These are phyloP conservation scores for Sordariomycetes sp. DNA, from an alignment of 2,329 filamentous ascomycete species.

Conservation along the genomic window DNA sequence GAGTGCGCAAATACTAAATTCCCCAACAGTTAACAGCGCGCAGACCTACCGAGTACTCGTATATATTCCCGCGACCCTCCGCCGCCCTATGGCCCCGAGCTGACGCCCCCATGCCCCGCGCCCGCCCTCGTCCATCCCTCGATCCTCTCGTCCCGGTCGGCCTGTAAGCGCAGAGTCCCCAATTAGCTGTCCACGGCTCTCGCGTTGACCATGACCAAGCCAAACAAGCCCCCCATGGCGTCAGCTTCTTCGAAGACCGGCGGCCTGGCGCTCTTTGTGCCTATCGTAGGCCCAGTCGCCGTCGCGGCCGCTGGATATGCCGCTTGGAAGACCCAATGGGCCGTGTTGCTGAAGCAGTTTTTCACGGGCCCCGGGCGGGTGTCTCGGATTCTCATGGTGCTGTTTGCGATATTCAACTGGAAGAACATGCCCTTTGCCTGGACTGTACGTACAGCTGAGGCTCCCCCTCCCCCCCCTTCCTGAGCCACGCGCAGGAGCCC, in stretches of 20 bases:
- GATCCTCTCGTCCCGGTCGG: neutral
- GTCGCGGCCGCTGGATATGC: slow-evolving; percentile 34
- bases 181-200: slow-evolving; percentile 8
- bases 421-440: slow-evolving; percentile 67
- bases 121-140: neutral
- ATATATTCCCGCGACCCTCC: neutral
- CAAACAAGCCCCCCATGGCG: slow-evolving; percentile 14
- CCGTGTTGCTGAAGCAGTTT: slow-evolving; percentile 26
- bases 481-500: neutral
- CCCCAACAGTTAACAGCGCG: neutral
- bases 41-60: too few relatives aligned
- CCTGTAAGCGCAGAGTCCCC: neutral
- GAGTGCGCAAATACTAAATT: neutral
- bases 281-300: slow-evolving; percentile 28
- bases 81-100: neutral
- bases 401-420: slow-evolving; percentile 53
- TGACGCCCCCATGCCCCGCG: neutral
- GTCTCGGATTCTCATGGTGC: slow-evolving; percentile 39
- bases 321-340: slow-evolving; percentile 32
- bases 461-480: neutral
- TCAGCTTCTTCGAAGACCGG: slow-evolving; percentile 20
- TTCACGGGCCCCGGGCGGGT: slow-evolving; percentile 42
- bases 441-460: slow-evolving; percentile 46
- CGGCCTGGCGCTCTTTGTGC: slow-evolving; percentile 17
- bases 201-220: slow-evolving; percentile 9